A percentile compares a stretch with the other conserved stretches of the same genome.
Conservation (phyloP, 768 basidiomycete species). For the Trametes maxima region DNA sequence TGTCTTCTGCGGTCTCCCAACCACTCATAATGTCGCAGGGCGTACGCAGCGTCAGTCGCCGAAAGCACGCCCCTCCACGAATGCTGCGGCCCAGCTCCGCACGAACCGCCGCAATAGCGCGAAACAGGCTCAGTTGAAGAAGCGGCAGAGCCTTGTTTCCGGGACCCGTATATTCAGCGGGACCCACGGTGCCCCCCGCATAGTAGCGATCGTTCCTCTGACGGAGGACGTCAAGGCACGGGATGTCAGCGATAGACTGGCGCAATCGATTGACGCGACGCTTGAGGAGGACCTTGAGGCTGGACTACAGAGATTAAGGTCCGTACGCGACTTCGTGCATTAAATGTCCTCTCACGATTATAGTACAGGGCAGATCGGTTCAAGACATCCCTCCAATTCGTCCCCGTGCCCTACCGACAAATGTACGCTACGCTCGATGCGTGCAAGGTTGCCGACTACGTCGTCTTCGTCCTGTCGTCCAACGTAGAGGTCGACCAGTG, state of each 20-base stretch:
- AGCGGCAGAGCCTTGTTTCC: slow-evolving; percentile 67
- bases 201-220: slow-evolving; percentile 87
- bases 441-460: slow-evolving; percentile 88
- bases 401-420: slow-evolving; percentile 69
- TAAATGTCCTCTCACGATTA: slow-evolving; percentile 2
- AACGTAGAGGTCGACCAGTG: slow-evolving; percentile 78
- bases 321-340: slow-evolving; percentile 24
- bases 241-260: slow-evolving; percentile 57
- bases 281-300: slow-evolving; percentile 52
- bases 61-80: slow-evolving; percentile 52
- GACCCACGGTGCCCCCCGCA: slow-evolving; percentile 76
- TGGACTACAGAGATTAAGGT: slow-evolving; percentile 74
- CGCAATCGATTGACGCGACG: slow-evolving; percentile 57
- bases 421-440: slow-evolving; percentile 83
- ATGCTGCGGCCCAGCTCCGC: slow-evolving; percentile 66
- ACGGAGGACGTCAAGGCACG: slow-evolving; percentile 62
- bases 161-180: slow-evolving; percentile 80
- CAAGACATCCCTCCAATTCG: slow-evolving; percentile 89
- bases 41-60: slow-evolving; percentile 55
- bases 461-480: slow-evolving; percentile 82
- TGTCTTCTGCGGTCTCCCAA: background rate
- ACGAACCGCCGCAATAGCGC: slow-evolving; percentile 82
- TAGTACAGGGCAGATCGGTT: slow-evolving; percentile 78
- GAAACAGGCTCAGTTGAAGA: slow-evolving; percentile 77
- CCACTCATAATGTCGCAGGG: slow-evolving; percentile 42